Evolutionary conservation across 805 yeast genomes (phyloP).

Genomic region (Candida coleopterorum): DNA sequence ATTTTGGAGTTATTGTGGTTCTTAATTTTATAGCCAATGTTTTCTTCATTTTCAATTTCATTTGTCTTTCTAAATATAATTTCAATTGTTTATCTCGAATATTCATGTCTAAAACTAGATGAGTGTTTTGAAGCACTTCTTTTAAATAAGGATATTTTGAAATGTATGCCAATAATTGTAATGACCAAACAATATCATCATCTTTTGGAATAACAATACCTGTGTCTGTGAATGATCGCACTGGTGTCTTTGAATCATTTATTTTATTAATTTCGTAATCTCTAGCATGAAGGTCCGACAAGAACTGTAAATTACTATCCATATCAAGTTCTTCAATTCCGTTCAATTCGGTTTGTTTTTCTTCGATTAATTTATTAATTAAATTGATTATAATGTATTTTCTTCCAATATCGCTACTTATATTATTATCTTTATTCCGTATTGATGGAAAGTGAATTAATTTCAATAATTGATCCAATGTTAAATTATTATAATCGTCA

Average conservation of each 20-base stretch:
- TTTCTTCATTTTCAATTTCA: slow-evolving; percentile 28
- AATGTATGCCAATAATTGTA: slow-evolving; percentile 87
- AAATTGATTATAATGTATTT: slow-evolving; percentile 32
- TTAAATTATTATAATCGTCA: slow-evolving; percentile 36
- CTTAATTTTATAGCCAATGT: slow-evolving; percentile 24
- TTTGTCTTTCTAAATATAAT: slow-evolving; percentile 30
- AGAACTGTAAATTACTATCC: slow-evolving; percentile 39
- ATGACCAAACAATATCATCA: slow-evolving; percentile 91
- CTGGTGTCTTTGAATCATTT: slow-evolving; percentile 28
- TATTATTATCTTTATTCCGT: slow-evolving; percentile 7
- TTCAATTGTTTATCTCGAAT: slow-evolving; percentile 38
- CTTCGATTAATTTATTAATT: slow-evolving; percentile 32
- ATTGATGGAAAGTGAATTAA: slow-evolving; percentile 23
- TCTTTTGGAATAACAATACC: slow-evolving; percentile 86
- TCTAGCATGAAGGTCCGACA: slow-evolving; percentile 36
- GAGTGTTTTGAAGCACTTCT: slow-evolving; percentile 67
- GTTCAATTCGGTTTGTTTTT: slow-evolving; percentile 29
- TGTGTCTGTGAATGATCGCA: slow-evolving; percentile 40
- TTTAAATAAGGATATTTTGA: slow-evolving; percentile 85
- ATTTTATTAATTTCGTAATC: slow-evolving; percentile 26
- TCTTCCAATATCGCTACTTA: slow-evolving; percentile 30
- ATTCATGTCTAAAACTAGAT: slow-evolving; percentile 64
- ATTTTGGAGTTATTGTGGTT: slow-evolving; percentile 31
- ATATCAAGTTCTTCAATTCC: slow-evolving; percentile 32
- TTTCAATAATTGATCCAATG: slow-evolving; percentile 34